A percentile compares a stretch with the other conserved stretches of the same genome.
Conservation (phyloP, 345 rosid species). For the Citrus mangshanensis region DNA sequence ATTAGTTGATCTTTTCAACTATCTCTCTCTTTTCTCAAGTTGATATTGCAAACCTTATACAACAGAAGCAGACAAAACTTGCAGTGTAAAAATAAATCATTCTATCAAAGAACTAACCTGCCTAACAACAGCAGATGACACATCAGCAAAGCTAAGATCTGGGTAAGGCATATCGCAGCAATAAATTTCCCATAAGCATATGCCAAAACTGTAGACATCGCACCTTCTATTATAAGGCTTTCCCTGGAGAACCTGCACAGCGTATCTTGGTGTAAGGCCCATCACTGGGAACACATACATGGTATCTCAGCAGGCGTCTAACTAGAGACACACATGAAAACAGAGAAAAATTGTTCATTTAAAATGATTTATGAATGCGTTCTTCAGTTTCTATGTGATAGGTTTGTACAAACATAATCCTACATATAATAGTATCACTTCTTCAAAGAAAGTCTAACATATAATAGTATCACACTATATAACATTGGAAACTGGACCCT, state of each 20-base stretch:
- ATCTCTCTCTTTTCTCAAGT: neutral
- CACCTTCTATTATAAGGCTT: constrained; percentile 91
- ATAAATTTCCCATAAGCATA: constrained; percentile 95
- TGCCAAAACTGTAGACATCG: constrained; percentile 96
- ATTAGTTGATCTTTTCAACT: neutral
- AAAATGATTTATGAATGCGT: neutral
- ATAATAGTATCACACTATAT: neutral
- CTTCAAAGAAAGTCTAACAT: constrained; percentile 1
- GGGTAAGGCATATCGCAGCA: constrained; percentile 96
- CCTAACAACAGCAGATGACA: constrained; percentile 75
- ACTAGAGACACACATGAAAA: neutral
- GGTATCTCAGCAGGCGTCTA: neutral
- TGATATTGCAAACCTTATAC: neutral
- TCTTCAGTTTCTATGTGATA: neutral
- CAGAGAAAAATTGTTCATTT: neutral
- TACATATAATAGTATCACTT: neutral
- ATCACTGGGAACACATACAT: neutral
- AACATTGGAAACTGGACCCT: neutral
- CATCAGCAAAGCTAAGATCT: constrained; percentile 78
- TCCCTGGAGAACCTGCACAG: constrained; percentile 75
- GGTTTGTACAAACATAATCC: neutral
- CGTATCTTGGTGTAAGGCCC: neutral
- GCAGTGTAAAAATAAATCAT: neutral
- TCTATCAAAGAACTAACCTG: constrained; percentile 47
- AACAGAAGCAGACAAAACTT: neutral